Evolutionary conservation across 208 protist species (phyloP), one percentile per base, ranked within the genome.

Genomic region (Jaenimonas drosophilae): DNA sequence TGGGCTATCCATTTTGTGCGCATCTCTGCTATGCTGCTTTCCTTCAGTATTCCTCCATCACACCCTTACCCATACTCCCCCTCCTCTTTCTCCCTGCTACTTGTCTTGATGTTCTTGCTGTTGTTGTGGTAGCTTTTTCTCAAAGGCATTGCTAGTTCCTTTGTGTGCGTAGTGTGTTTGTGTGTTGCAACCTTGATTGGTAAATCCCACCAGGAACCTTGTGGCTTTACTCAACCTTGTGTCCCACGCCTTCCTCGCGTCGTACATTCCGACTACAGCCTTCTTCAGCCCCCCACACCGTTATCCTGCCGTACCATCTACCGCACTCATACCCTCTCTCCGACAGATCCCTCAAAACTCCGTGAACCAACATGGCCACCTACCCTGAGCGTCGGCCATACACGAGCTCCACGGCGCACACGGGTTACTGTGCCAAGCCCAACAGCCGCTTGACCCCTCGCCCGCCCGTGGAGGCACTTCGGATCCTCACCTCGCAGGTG

Each of bases 311-410:
- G n/a, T n/a, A n/a, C n/a, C n/a, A n/a, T n/a, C n/a, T n/a, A n/a
- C n/a, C n/a, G n/a, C n/a, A n/a, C n/a, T n/a, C n/a, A n/a, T n/a
- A n/a, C n/a, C n/a, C n/a, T n/a, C n/a, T n/a, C n/a, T n/a, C n/a
- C n/a, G n/a, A n/a, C n/a, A n/a, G n/a, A n/a, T n/a, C n/a, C n/a
- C n/a, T n/a, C n/a, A n/a, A n/a, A n/a, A n/a, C n/a, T n/a, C n/a
- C n/a, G n/a, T n/a, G n/a, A n/a, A n/a, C n/a, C n/a, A 45, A 4
- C 9, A 54, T 21, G 23, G 41, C 26, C 19, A 54, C 52, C 57
- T 85, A 85, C 63, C 76, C 80, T 4, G 73, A 79, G 16, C 64
- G 80, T 12, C 75, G 76, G 1, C 80, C 80, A 0, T 89, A 85
- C 43, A 63, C 76, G 33, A 85, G 64, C 37, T 48, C 61, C 19